A percentile compares a stretch with the other conserved stretches of the same genome.
phyloP scores from a whole-genome alignment of 148 eudicot genomes.

The Cornus controversa region DNA sequence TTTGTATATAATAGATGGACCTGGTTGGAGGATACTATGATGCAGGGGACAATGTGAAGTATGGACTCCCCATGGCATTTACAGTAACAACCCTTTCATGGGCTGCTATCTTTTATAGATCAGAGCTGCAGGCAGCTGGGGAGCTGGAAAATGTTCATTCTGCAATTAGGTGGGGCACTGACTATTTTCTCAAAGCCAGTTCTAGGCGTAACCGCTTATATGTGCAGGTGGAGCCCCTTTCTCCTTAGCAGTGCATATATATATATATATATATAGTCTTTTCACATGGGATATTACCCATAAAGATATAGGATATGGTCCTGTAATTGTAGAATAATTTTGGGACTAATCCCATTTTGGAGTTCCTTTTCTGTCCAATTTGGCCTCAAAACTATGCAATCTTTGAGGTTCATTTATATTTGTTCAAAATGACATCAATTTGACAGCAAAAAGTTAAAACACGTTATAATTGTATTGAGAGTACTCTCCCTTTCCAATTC shows the following conservation, averaged over 20 bases:
- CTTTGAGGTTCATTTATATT: too few species aligned
- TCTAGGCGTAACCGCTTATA: conserved; percentile 43
- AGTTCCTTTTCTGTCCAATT: too few species aligned
- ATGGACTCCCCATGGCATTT: conserved; percentile 89
- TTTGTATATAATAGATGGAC: conserved; percentile 52
- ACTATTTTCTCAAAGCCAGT: conserved; percentile 70
- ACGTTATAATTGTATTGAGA: too few species aligned
- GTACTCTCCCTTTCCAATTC: too few species aligned
- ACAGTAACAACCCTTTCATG: conserved; percentile 77
- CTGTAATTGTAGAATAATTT: too few species aligned
- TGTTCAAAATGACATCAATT: too few species aligned
- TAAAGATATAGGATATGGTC: too few species aligned
- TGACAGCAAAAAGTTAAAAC: too few species aligned
- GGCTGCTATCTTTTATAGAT: conserved; percentile 49
- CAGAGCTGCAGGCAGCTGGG: conserved; percentile 51
- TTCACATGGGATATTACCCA: too few species aligned
- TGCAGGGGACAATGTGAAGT: conserved; percentile 94
- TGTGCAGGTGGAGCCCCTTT: conserved; percentile 44
- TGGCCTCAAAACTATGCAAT: too few species aligned
- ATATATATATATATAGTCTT: too few species aligned
- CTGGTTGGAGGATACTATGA: conserved; percentile 93
- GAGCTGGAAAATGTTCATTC: conserved; percentile 50
- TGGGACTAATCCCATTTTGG: too few species aligned
- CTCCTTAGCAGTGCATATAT: not conserved
- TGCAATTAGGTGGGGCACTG: conserved; percentile 81